These are phyloP conservation scores for Albatrellus sp. DNA, from an alignment of 1,284 basidiomycete genomes.

Conservation along the genomic window DNA sequence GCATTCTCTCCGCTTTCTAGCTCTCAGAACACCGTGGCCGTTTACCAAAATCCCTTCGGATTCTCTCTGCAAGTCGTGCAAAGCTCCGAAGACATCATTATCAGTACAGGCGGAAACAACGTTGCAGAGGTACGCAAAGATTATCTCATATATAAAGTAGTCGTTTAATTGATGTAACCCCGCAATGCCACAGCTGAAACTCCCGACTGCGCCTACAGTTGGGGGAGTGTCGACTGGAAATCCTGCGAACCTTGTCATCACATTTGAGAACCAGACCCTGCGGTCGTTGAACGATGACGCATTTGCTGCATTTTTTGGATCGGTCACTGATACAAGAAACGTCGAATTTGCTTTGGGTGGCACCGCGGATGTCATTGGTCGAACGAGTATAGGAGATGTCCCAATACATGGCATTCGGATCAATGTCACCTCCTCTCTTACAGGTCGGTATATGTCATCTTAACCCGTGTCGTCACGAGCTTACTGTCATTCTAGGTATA, in stretches of 20 bases:
- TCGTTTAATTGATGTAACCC: slow-evolving; percentile 4
- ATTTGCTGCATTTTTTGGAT: slow-evolving; percentile 47
- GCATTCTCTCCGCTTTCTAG: slow-evolving; percentile 47
- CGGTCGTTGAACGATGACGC: slow-evolving; percentile 39
- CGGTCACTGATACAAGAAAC: slow-evolving; percentile 38
- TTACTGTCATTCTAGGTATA: too few relatives aligned
- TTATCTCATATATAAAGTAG: background rate
- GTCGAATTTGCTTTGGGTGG: slow-evolving; percentile 43
- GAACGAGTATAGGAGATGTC: slow-evolving; percentile 56
- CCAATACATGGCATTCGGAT: slow-evolving; percentile 57
- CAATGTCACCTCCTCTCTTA: slow-evolving; percentile 41
- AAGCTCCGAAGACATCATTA: slow-evolving; percentile 39
- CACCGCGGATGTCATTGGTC: slow-evolving; percentile 46
- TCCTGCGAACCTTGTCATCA: slow-evolving; percentile 40
- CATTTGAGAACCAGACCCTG: slow-evolving; percentile 46
- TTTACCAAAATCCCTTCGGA: slow-evolving; percentile 69
- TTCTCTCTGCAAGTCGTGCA: slow-evolving; percentile 60
- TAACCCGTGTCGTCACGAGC: too few relatives aligned
- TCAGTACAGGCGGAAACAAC: slow-evolving; percentile 36
- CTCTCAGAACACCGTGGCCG: slow-evolving; percentile 49
- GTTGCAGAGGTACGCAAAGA: slow-evolving; percentile 35
- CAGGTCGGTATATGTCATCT: too few relatives aligned
- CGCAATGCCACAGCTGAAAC: slow-evolving; percentile 41
- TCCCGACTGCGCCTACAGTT: slow-evolving; percentile 36
- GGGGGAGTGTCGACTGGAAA: slow-evolving; percentile 64